Conservation (phyloP, 805 yeast species). For the Wickerhamiella sergipiensis region DNA sequence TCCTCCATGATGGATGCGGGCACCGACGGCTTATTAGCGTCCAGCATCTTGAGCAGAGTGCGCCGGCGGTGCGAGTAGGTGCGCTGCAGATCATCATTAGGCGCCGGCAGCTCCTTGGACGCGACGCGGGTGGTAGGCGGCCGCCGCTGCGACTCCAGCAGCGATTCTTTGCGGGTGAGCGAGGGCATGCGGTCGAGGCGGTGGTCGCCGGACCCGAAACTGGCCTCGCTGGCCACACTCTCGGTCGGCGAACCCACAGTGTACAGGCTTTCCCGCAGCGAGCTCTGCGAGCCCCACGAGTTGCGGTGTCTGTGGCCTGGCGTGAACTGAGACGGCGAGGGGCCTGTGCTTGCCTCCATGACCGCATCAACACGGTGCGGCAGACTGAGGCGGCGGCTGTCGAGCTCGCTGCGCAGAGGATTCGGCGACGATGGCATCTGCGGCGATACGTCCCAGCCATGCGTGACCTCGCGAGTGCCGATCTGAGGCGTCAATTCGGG, state of each 20-base stretch:
- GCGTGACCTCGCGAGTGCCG: neutral
- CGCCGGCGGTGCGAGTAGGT: slow-evolving; percentile 16
- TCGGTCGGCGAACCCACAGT: neutral
- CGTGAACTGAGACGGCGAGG: neutral
- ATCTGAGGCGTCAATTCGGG: neutral
- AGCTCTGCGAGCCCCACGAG: neutral
- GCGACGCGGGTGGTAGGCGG: slow-evolving; percentile 15
- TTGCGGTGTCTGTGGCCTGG: slow-evolving; percentile 1
- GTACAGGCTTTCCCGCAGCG: neutral
- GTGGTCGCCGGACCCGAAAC: neutral
- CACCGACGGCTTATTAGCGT: slow-evolving; percentile 9
- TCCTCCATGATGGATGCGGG: slow-evolving; percentile 5
- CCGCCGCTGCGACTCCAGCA: slow-evolving; percentile 22
- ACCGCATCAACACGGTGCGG: slow-evolving; percentile 2
- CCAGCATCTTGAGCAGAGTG: slow-evolving; percentile 12
- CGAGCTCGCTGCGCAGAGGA: neutral
- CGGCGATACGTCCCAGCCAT: neutral
- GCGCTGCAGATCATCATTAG: slow-evolving; percentile 12
- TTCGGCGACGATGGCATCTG: slow-evolving; percentile 1
- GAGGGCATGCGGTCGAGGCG: slow-evolving; percentile 7
- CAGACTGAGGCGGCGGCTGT: neutral
- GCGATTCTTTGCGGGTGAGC: slow-evolving; percentile 22
- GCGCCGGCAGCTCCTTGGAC: slow-evolving; percentile 4
- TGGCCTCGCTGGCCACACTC: neutral
- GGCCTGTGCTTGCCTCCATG: neutral